phyloP scores from a whole-genome alignment of 2,329 filamentous ascomycete species.

The Cercospora brassicicola region DNA sequence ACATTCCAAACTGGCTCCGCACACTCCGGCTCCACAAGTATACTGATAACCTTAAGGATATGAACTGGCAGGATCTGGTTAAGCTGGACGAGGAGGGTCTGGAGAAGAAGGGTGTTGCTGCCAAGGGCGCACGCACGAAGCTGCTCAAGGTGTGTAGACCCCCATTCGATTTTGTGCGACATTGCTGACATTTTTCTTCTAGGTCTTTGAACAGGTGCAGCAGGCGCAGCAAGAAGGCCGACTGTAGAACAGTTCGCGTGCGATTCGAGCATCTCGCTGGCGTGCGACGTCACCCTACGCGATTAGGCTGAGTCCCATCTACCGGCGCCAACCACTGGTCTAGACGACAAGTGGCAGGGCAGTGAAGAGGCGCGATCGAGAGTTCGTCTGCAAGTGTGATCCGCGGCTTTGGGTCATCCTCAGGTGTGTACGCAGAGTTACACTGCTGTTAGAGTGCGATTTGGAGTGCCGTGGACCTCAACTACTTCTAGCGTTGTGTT shows the following conservation, averaged over 20 bases:
- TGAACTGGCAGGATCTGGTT: conserved; percentile 92
- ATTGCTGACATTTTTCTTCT: conserved; percentile 36
- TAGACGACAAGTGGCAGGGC: neutral
- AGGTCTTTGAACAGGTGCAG: conserved; percentile 93
- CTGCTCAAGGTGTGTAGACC: conserved; percentile 77
- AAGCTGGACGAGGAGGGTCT: conserved; percentile 90
- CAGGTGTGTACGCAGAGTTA: neutral
- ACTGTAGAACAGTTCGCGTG: conserved; percentile 17
- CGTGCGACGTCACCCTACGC: neutral
- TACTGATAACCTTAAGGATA: conserved; percentile 94
- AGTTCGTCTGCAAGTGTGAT: neutral
- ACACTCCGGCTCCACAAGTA: conserved; percentile 97
- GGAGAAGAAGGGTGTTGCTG: conserved; percentile 90
- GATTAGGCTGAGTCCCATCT: neutral
- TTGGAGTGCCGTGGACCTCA: neutral
- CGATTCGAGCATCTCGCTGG: neutral
- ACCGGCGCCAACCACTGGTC: neutral
- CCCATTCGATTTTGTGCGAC: neutral
- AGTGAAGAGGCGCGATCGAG: neutral
- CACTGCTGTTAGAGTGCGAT: neutral
- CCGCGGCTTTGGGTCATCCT: neutral
- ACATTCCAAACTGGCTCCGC: conserved; percentile 93
- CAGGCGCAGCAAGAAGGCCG: conserved; percentile 53
- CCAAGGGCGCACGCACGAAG: conserved; percentile 89
- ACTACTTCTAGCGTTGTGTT: conserved; percentile 10